Base-by-base conservation (phyloP, 2,329 filamentous ascomycete species). In the Alternaria viburni region DNA sequence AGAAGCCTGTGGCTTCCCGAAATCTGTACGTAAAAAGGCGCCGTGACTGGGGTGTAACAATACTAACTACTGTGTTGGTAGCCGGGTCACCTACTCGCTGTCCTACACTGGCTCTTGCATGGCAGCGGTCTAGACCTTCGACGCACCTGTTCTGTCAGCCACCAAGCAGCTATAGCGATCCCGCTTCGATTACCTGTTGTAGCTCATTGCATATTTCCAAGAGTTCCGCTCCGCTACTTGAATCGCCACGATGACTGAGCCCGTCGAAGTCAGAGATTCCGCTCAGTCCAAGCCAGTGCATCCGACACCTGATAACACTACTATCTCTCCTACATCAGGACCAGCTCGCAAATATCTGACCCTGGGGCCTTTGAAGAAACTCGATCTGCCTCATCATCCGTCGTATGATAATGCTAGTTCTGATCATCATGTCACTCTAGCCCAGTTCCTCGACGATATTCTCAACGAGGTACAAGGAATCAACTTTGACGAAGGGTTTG, bases 381-480 rank as follows among this genome's bases (percentile, higher is more conserved):
- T 61, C 21, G 58, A 73, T 23, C 60, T 75, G 25, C 72, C 74
- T 26, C 64, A 51, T 49, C 71, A 74, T 59, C 51, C 60, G 11
- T 64, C 68, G 15, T 61, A 70, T n/a, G 23, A 54, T 3, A 49
- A 49, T 12, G 36, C 56, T 12, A 19, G 41, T 11, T 36, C 51
- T 17, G 56, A 50, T 19, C 60, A 61, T 19, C 57, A 49, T 25
- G 51, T 61, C n/a, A 64, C 56, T 10, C 50, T 74, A 26, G 56
- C 49, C 21, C 45, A 62, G 13, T 74, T 74, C 45, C 59, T 74
- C 21, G 56, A 67, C 17, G 36, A 19, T 19, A 50, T 74, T 11
- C 66, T 76, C 30, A 47, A 51, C 43, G 72, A 76, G 62, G 68
- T 66, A 6, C 51, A 50, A 49, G 12, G 55, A 36, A 56, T 69